Evolutionary conservation across 306 rosid genomes (phyloP).

Genomic region (Elaeagnus macrophylla): DNA sequence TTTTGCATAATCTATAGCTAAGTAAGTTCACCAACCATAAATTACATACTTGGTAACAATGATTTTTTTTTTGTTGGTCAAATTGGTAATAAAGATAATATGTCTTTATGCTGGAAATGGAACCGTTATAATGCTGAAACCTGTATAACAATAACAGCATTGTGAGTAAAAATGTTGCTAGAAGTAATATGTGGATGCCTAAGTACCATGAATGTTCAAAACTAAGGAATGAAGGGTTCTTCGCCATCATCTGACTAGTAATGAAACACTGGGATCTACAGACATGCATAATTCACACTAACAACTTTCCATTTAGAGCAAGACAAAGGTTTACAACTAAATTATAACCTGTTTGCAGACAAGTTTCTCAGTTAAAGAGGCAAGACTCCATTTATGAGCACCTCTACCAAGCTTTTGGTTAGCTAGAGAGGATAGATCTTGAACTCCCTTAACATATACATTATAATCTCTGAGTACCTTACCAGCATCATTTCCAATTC

Average conservation of each 20-base stretch:
- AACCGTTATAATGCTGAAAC: no score
- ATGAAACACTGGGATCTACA: no score
- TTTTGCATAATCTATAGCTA: no score
- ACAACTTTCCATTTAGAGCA: background rate
- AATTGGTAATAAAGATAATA: no score
- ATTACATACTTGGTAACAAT: no score
- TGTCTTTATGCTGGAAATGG: no score
- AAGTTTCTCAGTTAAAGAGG: conserved; percentile 56
- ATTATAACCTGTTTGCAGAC: conserved; percentile 56
- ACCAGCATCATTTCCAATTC: conserved; percentile 53
- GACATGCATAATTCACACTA: background rate
- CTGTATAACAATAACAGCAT: conserved; percentile 26
- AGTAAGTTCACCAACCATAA: no score
- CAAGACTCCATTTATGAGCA: conserved; percentile 51
- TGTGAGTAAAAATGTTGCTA: background rate
- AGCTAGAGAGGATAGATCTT: conserved; percentile 62
- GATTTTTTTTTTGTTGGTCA: no score
- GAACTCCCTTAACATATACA: conserved; percentile 50
- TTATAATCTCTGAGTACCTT: conserved; percentile 66
- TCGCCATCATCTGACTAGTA: no score
- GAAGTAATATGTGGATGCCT: background rate
- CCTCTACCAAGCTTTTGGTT: conserved; percentile 57
- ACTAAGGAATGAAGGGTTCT: background rate
- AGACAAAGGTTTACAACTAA: no score
- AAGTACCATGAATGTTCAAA: background rate